Base-by-base conservation (phyloP, 495 filamentous ascomycete genomes). In the Hypoxylon perforatum region DNA sequence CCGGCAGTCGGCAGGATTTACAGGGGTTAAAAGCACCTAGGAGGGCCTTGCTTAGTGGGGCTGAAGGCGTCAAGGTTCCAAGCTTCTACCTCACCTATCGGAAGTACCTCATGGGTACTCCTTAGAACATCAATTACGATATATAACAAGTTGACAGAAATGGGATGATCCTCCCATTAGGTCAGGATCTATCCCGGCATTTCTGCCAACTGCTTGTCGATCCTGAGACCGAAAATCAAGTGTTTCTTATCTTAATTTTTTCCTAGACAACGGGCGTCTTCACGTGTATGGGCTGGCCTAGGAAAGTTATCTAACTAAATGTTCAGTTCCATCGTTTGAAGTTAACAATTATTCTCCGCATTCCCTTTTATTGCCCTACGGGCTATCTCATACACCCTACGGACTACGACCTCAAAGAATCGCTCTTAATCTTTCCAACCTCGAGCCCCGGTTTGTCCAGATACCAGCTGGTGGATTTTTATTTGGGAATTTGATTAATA, bases 1-100 rank as follows among this genome's bases (percentile, higher is more conserved):
- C 50, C 66, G 66, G 66, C 66, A 65, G 45, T 57, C 66, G 61
- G 60, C 56, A 61, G 45, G 51, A 33, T 42, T 50, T 63, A 22
- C 59, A 53, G 46, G 59, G 65, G 19, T 60, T 8, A 33, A 10
- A 1, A 33, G 30, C 30, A 33, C 30, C 30, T 33, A 10, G 30
- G 30, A 1, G 30, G 30, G 8, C 30, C 30, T 10, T 33, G 42
- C 47, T 48, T 39, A 21, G 64, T 50, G 53, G 57, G 48, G 38
- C 17, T 39, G 4, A 19, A 58, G 18, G 55, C 47, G 58, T 61
- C 38, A 44, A 65, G 44, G 48, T 44, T 60, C 41, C 45, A 67
- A 57, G 36, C 17, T 14, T 54, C 25, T 41, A 4, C 30, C 30
- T 11, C 57, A 57, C 63, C 54, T 60, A 56, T 52, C 52, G 11